Evolutionary conservation across 2,329 filamentous ascomycete species (phyloP), one percentile per base, ranked within the genome.

Genomic region (Colletotrichum tabaci): DNA sequence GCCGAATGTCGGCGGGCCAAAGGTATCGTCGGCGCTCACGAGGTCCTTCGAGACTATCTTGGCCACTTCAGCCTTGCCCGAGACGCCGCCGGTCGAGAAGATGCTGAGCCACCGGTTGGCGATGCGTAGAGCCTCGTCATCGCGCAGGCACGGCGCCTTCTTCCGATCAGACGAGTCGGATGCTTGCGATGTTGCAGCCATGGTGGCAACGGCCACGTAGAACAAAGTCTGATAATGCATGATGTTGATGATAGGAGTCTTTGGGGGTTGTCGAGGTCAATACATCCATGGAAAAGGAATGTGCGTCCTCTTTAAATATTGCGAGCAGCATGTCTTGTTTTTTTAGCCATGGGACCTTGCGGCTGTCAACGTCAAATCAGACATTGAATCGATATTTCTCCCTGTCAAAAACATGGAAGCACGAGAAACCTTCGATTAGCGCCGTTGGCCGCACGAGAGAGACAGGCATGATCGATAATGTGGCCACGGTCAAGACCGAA

Each of bases 11-110:
- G 70, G 70, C 1, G 40, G n/a, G 1, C 66, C 61, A n/a, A 66
- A 70, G 3, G 70, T 65, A 4, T 66, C 56, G 38, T 72, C 66
- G 49, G 60, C 60, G 66, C 70, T 72, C 9, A 30, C 42, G 49
- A 72, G n/a, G 7, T 70, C 35, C 4, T 7, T 18, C 0, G 66
- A 38, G 15, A 70, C 70, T 26, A 72, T 64, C 1, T 61, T 53
- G 16, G 66, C 70, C 4, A 72, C 49, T 1, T 72, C 26, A n/a
- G 15, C 26, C 44, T 72, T 62, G 70, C 47, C 46, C 10, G 66
- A 65, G 2, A 61, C 23, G 9, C 66, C 21, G 1, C 35, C 35
- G n/a, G 61, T 55, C 5, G 56, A 61, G 56, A 70, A 72, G 18
- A 72, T 46, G 56, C 35, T 12, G 1, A 72, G 70, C 70, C 70